A percentile compares a stretch with the other conserved stretches of the same genome.
Conservation (phyloP, 805 yeast genomes). For the Starmera dryadoides region DNA sequence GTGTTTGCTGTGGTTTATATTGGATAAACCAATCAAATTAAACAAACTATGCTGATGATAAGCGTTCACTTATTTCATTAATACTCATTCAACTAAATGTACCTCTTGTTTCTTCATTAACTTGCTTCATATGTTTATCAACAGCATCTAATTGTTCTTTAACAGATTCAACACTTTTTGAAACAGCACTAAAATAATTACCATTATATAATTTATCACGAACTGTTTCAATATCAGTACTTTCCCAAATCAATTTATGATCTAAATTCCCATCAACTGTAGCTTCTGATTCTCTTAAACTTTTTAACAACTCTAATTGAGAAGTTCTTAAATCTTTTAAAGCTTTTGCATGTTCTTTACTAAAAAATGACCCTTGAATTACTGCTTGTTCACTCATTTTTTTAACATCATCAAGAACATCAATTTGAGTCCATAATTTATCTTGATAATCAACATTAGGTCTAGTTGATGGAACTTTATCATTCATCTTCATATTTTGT, state of each 20-base stretch:
- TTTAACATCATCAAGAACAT: constrained; percentile 73
- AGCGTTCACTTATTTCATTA: no score
- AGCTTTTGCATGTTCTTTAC: constrained; percentile 38
- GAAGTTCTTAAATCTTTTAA: constrained; percentile 45
- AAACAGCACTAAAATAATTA: constrained; percentile 45
- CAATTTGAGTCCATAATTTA: constrained; percentile 81
- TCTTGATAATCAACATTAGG: constrained; percentile 67
- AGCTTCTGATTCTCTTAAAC: constrained; percentile 22
- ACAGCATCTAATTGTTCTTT: constrained; percentile 42
- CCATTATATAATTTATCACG: constrained; percentile 34
- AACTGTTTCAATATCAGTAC: constrained; percentile 23
- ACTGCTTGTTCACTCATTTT: constrained; percentile 20
- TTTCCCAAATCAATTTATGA: constrained; percentile 12
- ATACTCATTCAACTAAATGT: constrained; percentile 26
- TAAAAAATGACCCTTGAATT: constrained; percentile 20
- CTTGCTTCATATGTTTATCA: constrained; percentile 39
- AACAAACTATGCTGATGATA: no score
- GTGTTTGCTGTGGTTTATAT: no score
- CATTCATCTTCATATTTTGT: constrained; percentile 20
- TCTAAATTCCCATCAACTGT: constrained; percentile 5
- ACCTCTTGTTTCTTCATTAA: constrained; percentile 36
- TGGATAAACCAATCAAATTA: no score
- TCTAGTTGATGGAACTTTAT: constrained; percentile 44
- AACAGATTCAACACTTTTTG: constrained; percentile 41
- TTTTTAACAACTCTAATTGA: constrained; percentile 39